These are phyloP conservation scores for Chaetothyriales sp. DNA, from an alignment of 2,329 filamentous ascomycete genomes.

Conservation along the genomic window DNA sequence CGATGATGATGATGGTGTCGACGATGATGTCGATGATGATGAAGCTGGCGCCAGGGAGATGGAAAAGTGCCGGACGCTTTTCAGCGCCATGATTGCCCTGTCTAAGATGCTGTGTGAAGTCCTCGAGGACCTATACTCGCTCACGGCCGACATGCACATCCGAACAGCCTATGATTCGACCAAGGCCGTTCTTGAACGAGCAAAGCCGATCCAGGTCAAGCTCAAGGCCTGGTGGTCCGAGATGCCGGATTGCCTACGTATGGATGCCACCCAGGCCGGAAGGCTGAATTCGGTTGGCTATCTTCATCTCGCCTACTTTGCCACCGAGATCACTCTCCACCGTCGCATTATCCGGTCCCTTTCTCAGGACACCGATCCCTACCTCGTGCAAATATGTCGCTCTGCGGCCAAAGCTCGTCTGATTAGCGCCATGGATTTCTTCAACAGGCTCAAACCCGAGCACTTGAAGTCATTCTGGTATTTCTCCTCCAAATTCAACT, in stretches of 20 bases:
- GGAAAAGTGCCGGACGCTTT: constrained; percentile 30
- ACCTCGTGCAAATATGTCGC: constrained; percentile 64
- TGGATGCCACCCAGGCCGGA: constrained; percentile 32
- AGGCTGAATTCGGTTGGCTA: constrained; percentile 28
- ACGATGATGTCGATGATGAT: constrained; percentile 14
- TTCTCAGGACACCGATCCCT: constrained; percentile 45
- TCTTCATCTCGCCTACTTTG: constrained; percentile 32
- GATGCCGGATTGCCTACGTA: constrained; percentile 33
- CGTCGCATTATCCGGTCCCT: constrained; percentile 25
- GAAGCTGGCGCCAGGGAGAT: constrained; percentile 22
- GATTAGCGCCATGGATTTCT: constrained; percentile 94
- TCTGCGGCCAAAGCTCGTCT: constrained; percentile 85
- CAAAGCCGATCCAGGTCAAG: constrained; percentile 39
- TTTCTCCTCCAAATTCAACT: constrained; percentile 45
- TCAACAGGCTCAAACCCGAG: constrained; percentile 73
- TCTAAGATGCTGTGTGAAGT: constrained; percentile 39
- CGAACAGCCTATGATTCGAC: constrained; percentile 21
- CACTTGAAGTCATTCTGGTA: constrained; percentile 83
- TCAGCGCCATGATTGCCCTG: constrained; percentile 37
- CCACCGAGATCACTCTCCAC: constrained; percentile 32
- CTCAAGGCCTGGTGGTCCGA: constrained; percentile 38
- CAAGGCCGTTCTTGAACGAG: constrained; percentile 35
- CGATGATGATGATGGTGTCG: constrained; percentile 15
- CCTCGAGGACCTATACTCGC: constrained; percentile 37
- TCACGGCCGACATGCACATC: constrained; percentile 24